Conservation (phyloP, 169 alveolate species). For the Prorocentrum cordatum region DNA sequence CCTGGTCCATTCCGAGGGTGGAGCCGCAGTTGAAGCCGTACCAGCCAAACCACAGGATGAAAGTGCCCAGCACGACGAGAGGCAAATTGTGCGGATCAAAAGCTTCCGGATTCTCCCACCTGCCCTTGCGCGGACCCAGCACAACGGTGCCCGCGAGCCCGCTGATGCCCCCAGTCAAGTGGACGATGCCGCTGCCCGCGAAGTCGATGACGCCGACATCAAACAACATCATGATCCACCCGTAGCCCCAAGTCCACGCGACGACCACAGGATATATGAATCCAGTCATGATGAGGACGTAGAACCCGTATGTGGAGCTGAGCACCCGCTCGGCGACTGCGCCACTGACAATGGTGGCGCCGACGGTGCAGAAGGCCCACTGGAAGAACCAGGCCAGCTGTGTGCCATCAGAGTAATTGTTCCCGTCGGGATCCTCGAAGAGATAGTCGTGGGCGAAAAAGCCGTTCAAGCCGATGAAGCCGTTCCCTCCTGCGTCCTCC, state of each 20-base stretch:
- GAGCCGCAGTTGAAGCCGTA: constrained; percentile 30
- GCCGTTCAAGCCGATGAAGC: not conserved
- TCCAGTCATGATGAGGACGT: constrained; percentile 2
- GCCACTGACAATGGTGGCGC: constrained; percentile 35
- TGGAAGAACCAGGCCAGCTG: constrained; percentile 14
- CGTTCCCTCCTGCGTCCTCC: too few species aligned
- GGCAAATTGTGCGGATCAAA: constrained; percentile 12
- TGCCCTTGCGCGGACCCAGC: too few species aligned
- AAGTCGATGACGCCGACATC: constrained; percentile 1
- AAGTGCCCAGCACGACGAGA: not conserved
- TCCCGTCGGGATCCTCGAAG: not conserved
- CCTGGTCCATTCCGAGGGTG: not conserved
- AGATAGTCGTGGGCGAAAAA: not conserved
- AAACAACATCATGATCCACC: not conserved
- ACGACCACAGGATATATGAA: constrained; percentile 8
- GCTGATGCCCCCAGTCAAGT: not conserved
- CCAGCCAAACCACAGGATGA: constrained; percentile 26
- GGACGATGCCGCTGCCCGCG: constrained; percentile 7
- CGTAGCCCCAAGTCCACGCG: constrained; percentile 1
- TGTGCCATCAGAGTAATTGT: not conserved
- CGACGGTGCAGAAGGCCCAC: constrained; percentile 21
- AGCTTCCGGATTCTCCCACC: too few species aligned
- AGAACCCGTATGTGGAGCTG: not conserved
- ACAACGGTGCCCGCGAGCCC: too few species aligned
- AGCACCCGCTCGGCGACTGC: constrained; percentile 14